Conservation (phyloP, 805 yeast species). For the Kodamaea fukazawae region DNA sequence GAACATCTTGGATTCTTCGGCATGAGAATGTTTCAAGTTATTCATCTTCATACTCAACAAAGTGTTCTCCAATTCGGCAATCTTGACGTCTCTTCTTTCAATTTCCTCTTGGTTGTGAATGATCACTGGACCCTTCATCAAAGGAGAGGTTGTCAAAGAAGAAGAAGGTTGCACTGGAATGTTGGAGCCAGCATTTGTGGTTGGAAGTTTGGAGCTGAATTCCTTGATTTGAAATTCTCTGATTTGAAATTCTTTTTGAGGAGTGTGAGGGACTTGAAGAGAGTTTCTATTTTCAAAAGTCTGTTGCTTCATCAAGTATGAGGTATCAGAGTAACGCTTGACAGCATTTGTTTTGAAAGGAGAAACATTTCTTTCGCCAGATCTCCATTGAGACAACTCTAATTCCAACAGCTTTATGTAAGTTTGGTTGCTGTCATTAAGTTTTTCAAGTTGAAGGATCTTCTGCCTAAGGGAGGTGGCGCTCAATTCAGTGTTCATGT, state of each 20-base stretch:
- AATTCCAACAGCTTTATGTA: constrained; percentile 41
- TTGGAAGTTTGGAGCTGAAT: constrained; percentile 10
- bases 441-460: constrained; percentile 32
- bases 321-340: constrained; percentile 9
- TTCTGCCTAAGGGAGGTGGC: constrained; percentile 46
- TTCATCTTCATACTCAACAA: constrained; percentile 29
- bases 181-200: constrained; percentile 9
- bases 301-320: constrained; percentile 6
- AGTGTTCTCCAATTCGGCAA: constrained; percentile 29
- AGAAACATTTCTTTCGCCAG: constrained; percentile 20
- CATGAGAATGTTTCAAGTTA: constrained; percentile 29
- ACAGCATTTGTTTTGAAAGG: constrained; percentile 7
- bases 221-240: constrained; percentile 10
- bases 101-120: constrained; percentile 19
- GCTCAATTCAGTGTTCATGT: constrained; percentile 58
- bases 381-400: constrained; percentile 38
- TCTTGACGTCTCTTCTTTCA: constrained; percentile 26
- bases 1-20: constrained; percentile 48
- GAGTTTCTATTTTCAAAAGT: constrained; percentile 8
- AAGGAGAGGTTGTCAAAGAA: constrained; percentile 6
- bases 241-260: constrained; percentile 13
- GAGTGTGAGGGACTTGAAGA: constrained; percentile 11
- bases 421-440: constrained; percentile 25
- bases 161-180: constrained; percentile 10
- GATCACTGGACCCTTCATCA: constrained; percentile 6